Conservation (phyloP, 1,139 yeast genomes). For the Tardiomyces digboiensis region DNA sequence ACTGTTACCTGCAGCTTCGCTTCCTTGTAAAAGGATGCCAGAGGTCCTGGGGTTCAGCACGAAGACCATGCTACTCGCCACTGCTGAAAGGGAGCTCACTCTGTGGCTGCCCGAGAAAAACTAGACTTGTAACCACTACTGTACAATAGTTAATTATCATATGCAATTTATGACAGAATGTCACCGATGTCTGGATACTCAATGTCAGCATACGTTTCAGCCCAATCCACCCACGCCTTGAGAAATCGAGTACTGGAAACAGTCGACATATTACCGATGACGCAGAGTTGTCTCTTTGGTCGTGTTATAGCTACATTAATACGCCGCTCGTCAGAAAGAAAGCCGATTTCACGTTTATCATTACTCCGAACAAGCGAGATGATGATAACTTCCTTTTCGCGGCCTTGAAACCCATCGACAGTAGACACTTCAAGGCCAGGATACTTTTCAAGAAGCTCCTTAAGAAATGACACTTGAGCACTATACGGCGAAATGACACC, state of each 20-base stretch:
- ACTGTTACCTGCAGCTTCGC: constrained; percentile 8
- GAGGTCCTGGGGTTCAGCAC: constrained; percentile 72
- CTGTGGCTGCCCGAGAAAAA: constrained; percentile 21
- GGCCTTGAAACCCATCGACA: constrained; percentile 35
- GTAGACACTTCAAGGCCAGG: neutral
- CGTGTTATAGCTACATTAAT: constrained; percentile 90
- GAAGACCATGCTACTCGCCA: constrained; percentile 60
- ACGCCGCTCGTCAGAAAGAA: constrained; percentile 26
- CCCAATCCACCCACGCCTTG: constrained; percentile 60
- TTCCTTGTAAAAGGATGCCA: constrained; percentile 33
- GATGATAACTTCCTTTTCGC: constrained; percentile 70
- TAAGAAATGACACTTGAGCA: constrained; percentile 5
- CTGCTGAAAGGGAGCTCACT: constrained; percentile 57
- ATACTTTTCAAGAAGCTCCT: neutral
- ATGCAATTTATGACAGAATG: neutral
- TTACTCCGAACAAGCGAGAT: constrained; percentile 67
- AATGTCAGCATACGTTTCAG: constrained; percentile 57
- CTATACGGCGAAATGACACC: constrained; percentile 12
- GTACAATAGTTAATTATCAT: neutral
- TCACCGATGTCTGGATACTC: constrained; percentile 47
- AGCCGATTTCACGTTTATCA: constrained; percentile 9
- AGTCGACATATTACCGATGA: constrained; percentile 78
- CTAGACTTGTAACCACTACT: neutral
- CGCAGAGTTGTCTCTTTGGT: constrained; percentile 75
- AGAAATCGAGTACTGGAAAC: constrained; percentile 37